A percentile compares a stretch with the other conserved stretches of the same genome.
Evolutionary conservation across 164 flowering plant species (phyloP).

Genomic region (Piper betle): DNA sequence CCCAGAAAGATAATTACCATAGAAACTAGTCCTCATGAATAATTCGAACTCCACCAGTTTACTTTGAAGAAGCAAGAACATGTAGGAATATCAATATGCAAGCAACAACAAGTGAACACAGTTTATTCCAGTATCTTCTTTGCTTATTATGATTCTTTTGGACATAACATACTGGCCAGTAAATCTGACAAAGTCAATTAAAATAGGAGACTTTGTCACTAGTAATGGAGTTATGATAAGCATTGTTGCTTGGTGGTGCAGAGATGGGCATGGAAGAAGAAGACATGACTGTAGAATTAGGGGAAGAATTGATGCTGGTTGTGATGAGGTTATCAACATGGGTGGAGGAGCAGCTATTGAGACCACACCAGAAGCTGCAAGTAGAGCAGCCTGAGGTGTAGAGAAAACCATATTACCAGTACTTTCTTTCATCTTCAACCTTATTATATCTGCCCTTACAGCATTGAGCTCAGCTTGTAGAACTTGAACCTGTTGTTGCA

Average conservation of each 20-base stretch:
- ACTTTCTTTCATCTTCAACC: conserved; percentile 54
- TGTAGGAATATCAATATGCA: no score
- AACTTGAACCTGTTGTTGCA: conserved; percentile 74
- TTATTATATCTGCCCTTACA: conserved; percentile 62
- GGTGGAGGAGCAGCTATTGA: conserved; percentile 30
- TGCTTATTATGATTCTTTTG: no score
- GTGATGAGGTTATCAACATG: conserved; percentile 22
- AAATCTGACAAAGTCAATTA: conserved; percentile 17
- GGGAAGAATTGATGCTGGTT: conserved; percentile 14
- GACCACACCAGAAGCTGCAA: conserved; percentile 28
- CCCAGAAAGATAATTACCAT: no score
- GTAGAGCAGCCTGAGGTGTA: conserved; percentile 26
- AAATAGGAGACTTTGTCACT: conserved; percentile 49
- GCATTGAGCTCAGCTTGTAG: conserved; percentile 69
- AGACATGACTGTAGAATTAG: conserved; percentile 11
- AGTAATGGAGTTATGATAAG: conserved; percentile 44
- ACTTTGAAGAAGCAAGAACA: no score
- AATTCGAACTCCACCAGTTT: no score
- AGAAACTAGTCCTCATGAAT: no score
- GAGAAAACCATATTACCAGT: conserved; percentile 17
- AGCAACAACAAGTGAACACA: no score
- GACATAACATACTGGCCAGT: neutral
- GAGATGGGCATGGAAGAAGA: conserved; percentile 32
- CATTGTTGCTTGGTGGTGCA: conserved; percentile 25
- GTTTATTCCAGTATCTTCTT: neutral